Evolutionary conservation across 495 filamentous ascomycete species (phyloP).

Genomic region (Penicillium dipodomyicola): DNA sequence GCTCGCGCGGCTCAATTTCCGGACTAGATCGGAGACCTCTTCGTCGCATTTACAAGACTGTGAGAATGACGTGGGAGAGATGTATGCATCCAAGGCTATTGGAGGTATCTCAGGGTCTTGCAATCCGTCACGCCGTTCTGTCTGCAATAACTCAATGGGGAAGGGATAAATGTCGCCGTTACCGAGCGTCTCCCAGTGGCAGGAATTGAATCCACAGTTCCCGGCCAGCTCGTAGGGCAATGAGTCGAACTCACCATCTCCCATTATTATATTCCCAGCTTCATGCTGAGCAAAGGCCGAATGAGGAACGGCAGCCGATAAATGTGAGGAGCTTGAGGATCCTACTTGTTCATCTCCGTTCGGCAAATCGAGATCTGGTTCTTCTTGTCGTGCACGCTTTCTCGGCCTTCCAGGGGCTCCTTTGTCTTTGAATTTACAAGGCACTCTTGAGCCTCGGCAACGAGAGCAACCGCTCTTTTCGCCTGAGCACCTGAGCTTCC

Average conservation of each 20-base stretch:
- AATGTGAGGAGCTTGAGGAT: conserved; percentile 14
- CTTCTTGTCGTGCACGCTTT: conserved; percentile 21
- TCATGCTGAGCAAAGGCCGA: background rate
- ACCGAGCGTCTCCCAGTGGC: conserved; percentile 17
- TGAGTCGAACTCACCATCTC: conserved; percentile 4
- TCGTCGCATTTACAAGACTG: conserved; percentile 29
- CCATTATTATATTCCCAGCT: conserved; percentile 9
- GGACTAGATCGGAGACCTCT: conserved; percentile 24
- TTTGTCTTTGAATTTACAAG: conserved; percentile 31
- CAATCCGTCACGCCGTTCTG: background rate
- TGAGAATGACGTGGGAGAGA: conserved; percentile 18
- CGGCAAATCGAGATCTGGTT: background rate
- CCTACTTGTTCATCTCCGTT: conserved; percentile 5
- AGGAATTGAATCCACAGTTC: conserved; percentile 19
- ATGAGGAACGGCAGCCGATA: conserved; percentile 3
- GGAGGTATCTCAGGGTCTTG: conserved; percentile 4
- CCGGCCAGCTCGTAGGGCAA: conserved; percentile 19
- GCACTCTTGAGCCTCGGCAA: conserved; percentile 17
- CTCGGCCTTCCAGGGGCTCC: conserved; percentile 27
- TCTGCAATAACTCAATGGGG: conserved; percentile 18
- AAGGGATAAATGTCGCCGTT: conserved; percentile 18
- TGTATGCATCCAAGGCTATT: conserved; percentile 9
- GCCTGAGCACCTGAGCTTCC: conserved; percentile 31
- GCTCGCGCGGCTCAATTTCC: conserved; percentile 18
- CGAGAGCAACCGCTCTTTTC: conserved; percentile 29